Evolutionary conservation across 352 stramenopile species (phyloP).

Genomic region (Pythium scleroteichum): DNA sequence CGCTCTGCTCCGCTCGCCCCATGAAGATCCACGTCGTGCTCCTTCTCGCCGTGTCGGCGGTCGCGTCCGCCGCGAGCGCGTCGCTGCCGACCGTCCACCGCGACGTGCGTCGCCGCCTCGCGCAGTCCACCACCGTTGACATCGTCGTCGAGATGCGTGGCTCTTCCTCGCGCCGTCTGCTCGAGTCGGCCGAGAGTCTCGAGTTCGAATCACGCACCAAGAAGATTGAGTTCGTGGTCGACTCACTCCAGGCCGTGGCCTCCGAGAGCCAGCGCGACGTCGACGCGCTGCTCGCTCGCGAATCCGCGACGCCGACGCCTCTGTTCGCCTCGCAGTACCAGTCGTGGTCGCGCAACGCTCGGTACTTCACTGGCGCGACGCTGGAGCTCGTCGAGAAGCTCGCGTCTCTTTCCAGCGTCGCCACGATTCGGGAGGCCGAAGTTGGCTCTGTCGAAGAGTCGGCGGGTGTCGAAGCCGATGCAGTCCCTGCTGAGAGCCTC

Average conservation of each 20-base stretch:
- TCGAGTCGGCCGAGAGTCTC: not conserved
- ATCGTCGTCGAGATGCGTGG: constrained; percentile 22
- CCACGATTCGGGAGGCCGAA: constrained; percentile 17
- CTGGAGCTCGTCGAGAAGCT: constrained; percentile 23
- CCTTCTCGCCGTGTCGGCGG: no score
- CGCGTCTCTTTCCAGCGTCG: constrained; percentile 8
- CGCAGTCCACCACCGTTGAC: constrained; percentile 9
- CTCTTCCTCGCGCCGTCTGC: constrained; percentile 1
- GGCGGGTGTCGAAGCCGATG: not conserved
- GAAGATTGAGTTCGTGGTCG: constrained; percentile 28
- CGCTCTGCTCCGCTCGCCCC: no score
- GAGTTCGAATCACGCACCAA: constrained; percentile 11
- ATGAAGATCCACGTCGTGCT: no score
- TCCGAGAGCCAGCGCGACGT: constrained; percentile 23
- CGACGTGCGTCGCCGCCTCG: constrained; percentile 16
- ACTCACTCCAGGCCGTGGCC: constrained; percentile 18
- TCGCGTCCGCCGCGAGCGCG: no score
- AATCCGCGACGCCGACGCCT: not conserved
- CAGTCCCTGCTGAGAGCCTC: not conserved
- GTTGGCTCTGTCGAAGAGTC: constrained; percentile 1
- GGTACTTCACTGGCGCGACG: constrained; percentile 22
- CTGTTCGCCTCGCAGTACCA: constrained; percentile 15
- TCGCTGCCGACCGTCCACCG: not conserved
- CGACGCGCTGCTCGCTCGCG: constrained; percentile 14
- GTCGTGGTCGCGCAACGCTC: constrained; percentile 20